Percentiles rank a stretch among this genome's conserved stretches.
Evolutionary conservation across 2,329 filamentous ascomycete species (phyloP).

Genomic region (Aspergillus sp.): DNA sequence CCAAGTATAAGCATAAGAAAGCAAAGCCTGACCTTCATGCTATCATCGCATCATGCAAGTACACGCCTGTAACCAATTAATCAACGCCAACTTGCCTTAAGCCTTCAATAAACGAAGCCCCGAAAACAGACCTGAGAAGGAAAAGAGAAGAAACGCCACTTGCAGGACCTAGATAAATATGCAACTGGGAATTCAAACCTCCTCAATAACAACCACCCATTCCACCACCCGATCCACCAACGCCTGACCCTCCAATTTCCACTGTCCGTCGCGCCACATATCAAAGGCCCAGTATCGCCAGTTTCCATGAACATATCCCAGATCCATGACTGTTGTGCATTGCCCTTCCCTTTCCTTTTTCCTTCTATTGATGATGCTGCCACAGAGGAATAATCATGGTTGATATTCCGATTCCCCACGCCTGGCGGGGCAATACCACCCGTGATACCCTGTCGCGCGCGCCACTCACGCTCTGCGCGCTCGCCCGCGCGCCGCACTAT

Average conservation of each 20-base stretch:
- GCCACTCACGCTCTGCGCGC: slow-evolving; percentile 65
- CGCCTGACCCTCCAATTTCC: slow-evolving; percentile 35
- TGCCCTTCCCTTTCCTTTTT: slow-evolving; percentile 8
- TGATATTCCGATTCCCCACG: slow-evolving; percentile 16
- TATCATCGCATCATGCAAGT: too few relatives aligned
- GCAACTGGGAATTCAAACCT: slow-evolving; percentile 11
- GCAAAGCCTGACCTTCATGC: too few relatives aligned
- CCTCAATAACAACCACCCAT: slow-evolving; percentile 30
- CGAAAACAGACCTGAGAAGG: too few relatives aligned
- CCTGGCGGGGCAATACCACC: slow-evolving; percentile 7
- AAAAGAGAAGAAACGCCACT: too few relatives aligned
- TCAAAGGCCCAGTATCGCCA: slow-evolving; percentile 30
- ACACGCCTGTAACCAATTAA: too few relatives aligned
- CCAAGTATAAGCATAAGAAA: too few relatives aligned
- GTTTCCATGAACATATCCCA: slow-evolving; percentile 17
- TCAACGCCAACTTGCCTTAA: too few relatives aligned
- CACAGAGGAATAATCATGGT: slow-evolving; percentile 17
- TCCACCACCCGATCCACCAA: slow-evolving; percentile 36
- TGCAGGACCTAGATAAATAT: not conserved
- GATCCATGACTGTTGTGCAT: slow-evolving; percentile 7
- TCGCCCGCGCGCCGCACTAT: slow-evolving; percentile 61
- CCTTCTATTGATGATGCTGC: slow-evolving; percentile 2
- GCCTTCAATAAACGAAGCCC: too few relatives aligned
- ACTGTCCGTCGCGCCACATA: slow-evolving; percentile 33
- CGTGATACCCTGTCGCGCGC: slow-evolving; percentile 49